phyloP scores from a whole-genome alignment of 306 rosid species.

The Cucurbita moschata region DNA sequence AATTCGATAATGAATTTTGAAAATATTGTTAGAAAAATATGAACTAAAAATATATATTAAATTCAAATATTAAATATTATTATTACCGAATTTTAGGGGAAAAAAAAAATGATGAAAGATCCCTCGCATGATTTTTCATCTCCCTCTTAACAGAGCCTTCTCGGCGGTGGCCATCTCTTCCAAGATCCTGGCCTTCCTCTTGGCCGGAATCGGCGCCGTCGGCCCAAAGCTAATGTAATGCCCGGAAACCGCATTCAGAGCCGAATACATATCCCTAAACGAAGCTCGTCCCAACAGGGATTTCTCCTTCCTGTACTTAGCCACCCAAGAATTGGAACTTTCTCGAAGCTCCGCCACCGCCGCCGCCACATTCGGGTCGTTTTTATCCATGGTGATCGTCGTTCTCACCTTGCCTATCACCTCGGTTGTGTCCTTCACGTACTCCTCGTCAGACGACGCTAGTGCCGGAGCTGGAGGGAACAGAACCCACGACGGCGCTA shows the following conservation, averaged over 20 bases:
- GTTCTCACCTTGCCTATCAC: conserved; percentile 58
- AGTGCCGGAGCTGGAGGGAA: conserved; percentile 31
- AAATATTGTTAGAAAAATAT: no score
- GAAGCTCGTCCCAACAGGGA: conserved; percentile 59
- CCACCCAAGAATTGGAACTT: conserved; percentile 78
- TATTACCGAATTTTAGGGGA: no score
- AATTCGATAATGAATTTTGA: no score
- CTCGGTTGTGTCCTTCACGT: conserved; percentile 63
- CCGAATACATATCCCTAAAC: conserved; percentile 83
- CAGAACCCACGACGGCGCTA: conserved; percentile 19
- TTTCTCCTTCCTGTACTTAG: conserved; percentile 83
- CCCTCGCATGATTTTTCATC: conserved; percentile 15
- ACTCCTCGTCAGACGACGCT: conserved; percentile 60
- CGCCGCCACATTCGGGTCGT: conserved; percentile 55
- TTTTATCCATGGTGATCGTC: conserved; percentile 59
- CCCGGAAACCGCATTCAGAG: conserved; percentile 77
- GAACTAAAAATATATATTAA: no score
- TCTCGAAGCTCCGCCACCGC: conserved; percentile 77
- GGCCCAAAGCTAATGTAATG: conserved; percentile 95
- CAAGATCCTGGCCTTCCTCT: conserved; percentile 63
- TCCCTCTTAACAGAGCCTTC: conserved; percentile 71
- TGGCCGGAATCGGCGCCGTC: conserved; percentile 79
- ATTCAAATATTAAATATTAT: no score
- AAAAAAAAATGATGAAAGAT: not conserved
- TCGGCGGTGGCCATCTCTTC: conserved; percentile 82